Evolutionary conservation across 768 basidiomycete species (phyloP).

Genomic region (Tulasnella sp.): DNA sequence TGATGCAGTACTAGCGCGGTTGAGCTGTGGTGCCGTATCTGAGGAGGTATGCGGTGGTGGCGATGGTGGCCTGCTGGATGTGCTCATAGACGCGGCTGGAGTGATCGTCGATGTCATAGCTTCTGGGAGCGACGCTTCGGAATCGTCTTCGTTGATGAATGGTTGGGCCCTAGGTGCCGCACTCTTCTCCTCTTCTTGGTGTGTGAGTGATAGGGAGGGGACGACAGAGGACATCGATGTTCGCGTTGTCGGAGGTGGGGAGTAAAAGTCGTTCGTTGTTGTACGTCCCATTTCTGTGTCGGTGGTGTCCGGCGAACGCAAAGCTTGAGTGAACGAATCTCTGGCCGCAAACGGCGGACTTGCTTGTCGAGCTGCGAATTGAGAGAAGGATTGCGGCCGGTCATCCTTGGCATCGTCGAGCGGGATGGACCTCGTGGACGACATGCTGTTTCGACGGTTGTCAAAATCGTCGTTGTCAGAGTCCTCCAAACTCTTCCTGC

Average conservation of each 20-base stretch:
- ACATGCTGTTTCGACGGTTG: not conserved
- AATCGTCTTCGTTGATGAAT: not conserved
- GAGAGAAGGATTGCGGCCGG: constrained; percentile 6
- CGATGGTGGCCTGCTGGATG: constrained; percentile 11
- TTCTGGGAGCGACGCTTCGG: not conserved
- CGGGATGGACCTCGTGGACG: constrained; percentile 21
- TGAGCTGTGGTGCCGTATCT: not conserved
- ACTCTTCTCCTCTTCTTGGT: not conserved
- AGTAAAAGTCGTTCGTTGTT: not conserved
- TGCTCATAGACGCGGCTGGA: not conserved
- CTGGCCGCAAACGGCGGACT: not conserved
- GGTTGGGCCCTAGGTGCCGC: not conserved
- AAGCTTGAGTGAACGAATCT: not conserved
- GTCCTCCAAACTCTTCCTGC: not conserved
- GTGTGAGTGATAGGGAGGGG: not conserved
- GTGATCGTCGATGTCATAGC: constrained; percentile 25
- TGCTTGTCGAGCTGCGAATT: not conserved
- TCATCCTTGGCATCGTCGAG: not conserved
- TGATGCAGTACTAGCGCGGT: constrained; percentile 36
- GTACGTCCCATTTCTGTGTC: constrained; percentile 8
- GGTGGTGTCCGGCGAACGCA: constrained; percentile 2
- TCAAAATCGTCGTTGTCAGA: constrained; percentile 1
- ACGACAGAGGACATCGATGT: constrained; percentile 24
- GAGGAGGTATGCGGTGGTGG: not conserved
- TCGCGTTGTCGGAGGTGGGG: constrained; percentile 11